Base-by-base conservation (phyloP, 345 rosid genomes). In the Arabidopsis suecica region DNA sequence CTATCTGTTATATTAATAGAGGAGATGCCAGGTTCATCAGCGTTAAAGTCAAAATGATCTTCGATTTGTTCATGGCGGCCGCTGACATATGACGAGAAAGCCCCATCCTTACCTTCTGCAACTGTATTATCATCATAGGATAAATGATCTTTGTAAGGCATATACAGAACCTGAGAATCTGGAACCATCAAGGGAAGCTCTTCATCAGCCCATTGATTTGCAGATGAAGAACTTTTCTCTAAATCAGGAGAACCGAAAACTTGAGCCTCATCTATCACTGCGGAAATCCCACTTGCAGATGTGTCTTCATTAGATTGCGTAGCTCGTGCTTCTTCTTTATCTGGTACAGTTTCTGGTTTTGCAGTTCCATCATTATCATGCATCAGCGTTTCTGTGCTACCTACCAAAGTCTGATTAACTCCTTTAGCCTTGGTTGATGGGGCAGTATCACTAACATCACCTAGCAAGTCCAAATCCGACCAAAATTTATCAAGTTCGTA, bases 31-130 rank as follows among this genome's bases (percentile, higher is more conserved):
- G 9, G 18, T 7, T 45, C 50, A 45, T 47, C 41, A 37, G 3
- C 3, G 41, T 9, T 95, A 78, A 94, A 75, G 69, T 96, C 96
- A 74, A 82, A 88, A 81, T 86, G 88, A 33, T 84, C 95, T 38
- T 62, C 53, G 74, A 84, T 88, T 18, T 64, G 71, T 12, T 86
- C 91, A 81, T 81, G 87, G 56, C 81, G 72, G 20, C 42, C 62
- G 44, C 85, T 81, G 53, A 69, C 83, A 74, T 50, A 70, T 32
- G 85, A 80, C 6, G 93, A 85, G 30, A 88, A 82, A 47, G 82
- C 82, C 67, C 76, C 88, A 58, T 81, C 83, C 67, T 72, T 85
- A 36, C 70, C 81, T 81, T 85, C 90, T 56, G 47, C 74, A 62
- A 59, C 78, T 42, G 65, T 42, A 61, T 79, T 82, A 33, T 62